phyloP scores from a whole-genome alignment of 805 yeast species.

The Candida nitratophila region DNA sequence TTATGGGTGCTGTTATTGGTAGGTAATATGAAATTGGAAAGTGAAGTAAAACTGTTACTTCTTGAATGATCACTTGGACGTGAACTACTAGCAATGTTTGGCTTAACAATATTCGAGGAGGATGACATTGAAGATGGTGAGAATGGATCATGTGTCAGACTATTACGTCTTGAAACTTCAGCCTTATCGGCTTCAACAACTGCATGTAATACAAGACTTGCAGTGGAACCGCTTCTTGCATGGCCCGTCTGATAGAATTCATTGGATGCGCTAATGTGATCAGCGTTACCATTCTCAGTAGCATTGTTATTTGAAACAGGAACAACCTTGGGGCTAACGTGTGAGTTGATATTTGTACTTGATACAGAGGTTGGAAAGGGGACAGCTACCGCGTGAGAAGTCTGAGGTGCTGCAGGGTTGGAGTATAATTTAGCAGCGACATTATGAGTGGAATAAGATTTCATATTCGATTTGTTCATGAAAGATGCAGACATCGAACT shows the following conservation, averaged over 20 bases:
- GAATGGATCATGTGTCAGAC: constrained; percentile 9
- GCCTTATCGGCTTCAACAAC: constrained; percentile 57
- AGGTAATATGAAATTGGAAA: constrained; percentile 1
- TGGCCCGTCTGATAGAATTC: constrained; percentile 9
- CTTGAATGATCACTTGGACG: constrained; percentile 8
- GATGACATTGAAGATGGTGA: neutral
- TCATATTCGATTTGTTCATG: constrained; percentile 23
- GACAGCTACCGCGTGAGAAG: constrained; percentile 34
- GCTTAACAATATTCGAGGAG: constrained; percentile 3
- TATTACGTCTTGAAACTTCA: constrained; percentile 26
- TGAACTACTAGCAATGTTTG: constrained; percentile 1
- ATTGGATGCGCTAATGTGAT: neutral
- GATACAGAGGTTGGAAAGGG: constrained; percentile 22
- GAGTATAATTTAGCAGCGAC: constrained; percentile 33
- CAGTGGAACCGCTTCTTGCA: constrained; percentile 36
- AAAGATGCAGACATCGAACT: constrained; percentile 22
- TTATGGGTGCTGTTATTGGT: constrained; percentile 16
- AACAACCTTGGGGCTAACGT: neutral
- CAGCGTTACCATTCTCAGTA: neutral
- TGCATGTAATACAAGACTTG: constrained; percentile 65
- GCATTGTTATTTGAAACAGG: neutral
- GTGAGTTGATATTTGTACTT: neutral
- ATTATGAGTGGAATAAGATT: constrained; percentile 33
- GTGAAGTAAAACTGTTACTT: constrained; percentile 10
- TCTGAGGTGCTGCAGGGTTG: constrained; percentile 61